Evolutionary conservation across 345 rosid genomes (phyloP).

Genomic region (Nephelium lappaceum): DNA sequence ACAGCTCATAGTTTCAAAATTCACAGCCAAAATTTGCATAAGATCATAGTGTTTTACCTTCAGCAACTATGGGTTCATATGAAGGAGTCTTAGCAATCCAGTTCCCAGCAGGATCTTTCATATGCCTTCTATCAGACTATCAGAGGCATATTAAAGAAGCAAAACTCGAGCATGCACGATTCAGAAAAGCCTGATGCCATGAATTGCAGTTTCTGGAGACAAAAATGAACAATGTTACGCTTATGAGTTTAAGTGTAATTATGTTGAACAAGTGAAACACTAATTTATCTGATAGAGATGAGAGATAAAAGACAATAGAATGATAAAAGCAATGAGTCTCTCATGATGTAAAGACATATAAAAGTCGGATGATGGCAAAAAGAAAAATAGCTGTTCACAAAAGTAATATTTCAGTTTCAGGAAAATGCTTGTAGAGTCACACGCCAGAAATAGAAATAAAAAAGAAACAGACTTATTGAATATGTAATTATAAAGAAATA

Average conservation of each 20-base stretch:
- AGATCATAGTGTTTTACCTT: constrained; percentile 49
- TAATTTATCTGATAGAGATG: background rate
- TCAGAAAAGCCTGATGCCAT: constrained; percentile 60
- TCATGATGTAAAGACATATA: too few relatives aligned
- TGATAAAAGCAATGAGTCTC: too few relatives aligned
- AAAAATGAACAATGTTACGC: background rate
- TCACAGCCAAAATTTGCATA: background rate
- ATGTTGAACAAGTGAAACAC: background rate
- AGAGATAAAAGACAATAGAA: background rate
- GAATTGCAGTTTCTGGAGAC: background rate
- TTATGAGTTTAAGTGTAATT: background rate
- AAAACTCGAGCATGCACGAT: constrained; percentile 81
- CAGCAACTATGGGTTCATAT: constrained; percentile 71
- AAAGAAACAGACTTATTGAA: too few relatives aligned
- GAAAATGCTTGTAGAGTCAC: background rate
- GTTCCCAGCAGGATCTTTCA: constrained; percentile 81
- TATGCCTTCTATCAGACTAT: constrained; percentile 88
- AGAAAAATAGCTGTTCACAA: too few relatives aligned
- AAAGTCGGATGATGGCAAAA: too few relatives aligned
- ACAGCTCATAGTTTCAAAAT: background rate
- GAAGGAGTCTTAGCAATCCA: too few relatives aligned
- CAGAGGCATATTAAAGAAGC: constrained; percentile 73
- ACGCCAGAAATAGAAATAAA: too few relatives aligned
- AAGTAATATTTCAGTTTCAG: background rate
- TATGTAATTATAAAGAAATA: too few relatives aligned